A percentile compares a stretch with the other conserved stretches of the same genome.
Evolutionary conservation across 495 filamentous ascomycete species (phyloP).

Genomic region (Penicillium cosmopolitanum): DNA sequence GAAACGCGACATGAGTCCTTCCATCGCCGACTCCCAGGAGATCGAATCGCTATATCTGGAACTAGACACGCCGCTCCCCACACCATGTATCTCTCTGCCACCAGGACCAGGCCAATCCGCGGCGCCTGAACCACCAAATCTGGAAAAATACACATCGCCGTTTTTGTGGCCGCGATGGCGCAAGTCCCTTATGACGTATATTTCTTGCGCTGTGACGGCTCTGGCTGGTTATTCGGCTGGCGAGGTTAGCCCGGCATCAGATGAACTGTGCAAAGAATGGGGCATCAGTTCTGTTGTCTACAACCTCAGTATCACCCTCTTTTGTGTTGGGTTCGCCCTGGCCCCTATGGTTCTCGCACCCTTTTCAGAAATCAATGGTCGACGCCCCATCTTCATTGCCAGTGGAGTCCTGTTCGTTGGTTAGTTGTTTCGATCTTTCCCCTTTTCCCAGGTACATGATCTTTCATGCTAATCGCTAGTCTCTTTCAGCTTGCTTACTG

Average conservation of each 20-base stretch:
- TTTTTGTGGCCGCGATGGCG: constrained; percentile 71
- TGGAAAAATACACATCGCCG: constrained; percentile 70
- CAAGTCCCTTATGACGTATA: constrained; percentile 72
- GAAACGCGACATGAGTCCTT: constrained; percentile 19
- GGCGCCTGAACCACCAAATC: constrained; percentile 60
- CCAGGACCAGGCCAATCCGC: constrained; percentile 38
- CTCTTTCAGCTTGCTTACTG: constrained; percentile 60
- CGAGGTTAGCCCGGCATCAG: constrained; percentile 70
- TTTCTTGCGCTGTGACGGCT: constrained; percentile 75
- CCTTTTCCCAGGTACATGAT: neutral
- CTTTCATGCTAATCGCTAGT: constrained; percentile 10
- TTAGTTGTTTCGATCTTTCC: constrained; percentile 17
- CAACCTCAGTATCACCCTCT: constrained; percentile 78
- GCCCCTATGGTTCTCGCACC: constrained; percentile 92
- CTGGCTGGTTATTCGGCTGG: constrained; percentile 83
- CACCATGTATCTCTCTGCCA: constrained; percentile 49
- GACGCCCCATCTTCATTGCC: constrained; percentile 77
- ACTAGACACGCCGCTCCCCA: constrained; percentile 68
- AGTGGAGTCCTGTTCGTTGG: constrained; percentile 70
- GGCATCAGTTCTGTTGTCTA: constrained; percentile 65
- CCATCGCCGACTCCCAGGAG: constrained; percentile 27
- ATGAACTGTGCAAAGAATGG: constrained; percentile 65
- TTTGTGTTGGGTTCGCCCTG: constrained; percentile 79
- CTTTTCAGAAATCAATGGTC: constrained; percentile 85
- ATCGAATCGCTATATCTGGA: constrained; percentile 75